A percentile compares a stretch with the other conserved stretches of the same genome.
Conservation (phyloP, 108 stramenopile genomes). For the Fragilaria radians region DNA sequence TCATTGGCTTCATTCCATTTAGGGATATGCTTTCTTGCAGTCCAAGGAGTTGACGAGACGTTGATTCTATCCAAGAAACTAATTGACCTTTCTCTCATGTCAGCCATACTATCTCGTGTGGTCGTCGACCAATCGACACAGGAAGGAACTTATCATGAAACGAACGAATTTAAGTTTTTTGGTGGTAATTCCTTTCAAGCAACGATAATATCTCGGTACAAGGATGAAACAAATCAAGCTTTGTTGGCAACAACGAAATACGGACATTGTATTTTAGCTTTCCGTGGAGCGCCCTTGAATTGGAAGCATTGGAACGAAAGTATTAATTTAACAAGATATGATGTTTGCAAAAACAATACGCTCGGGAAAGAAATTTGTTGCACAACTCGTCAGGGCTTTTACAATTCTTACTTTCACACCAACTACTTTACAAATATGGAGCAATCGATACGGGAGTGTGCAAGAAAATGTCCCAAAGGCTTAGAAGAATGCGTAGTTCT, state of each 20-base stretch:
- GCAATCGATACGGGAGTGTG: slow-evolving; percentile 15
- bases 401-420: slow-evolving; percentile 16
- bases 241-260: slow-evolving; percentile 12
- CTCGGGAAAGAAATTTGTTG: slow-evolving; percentile 7
- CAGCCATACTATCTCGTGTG: no score
- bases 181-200: no score
- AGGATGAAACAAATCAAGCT: slow-evolving; percentile 21
- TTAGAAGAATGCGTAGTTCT: slow-evolving; percentile 28
- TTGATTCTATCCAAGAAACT: no score
- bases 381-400: slow-evolving; percentile 18
- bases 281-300: slow-evolving; percentile 22
- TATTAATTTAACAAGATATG: slow-evolving; percentile 10
- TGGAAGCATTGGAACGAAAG: slow-evolving; percentile 27
- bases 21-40: no score
- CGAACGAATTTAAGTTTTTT: no score
- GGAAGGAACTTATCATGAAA: no score
- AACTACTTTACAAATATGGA: slow-evolving; percentile 7
- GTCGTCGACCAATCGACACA: no score
- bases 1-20: no score
- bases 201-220: no score
- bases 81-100: no score
- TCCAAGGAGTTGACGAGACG: no score
- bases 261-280: slow-evolving; percentile 23
- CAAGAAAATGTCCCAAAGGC: slow-evolving; percentile 16
- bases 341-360: slow-evolving; percentile 8